A percentile compares a stretch with the other conserved stretches of the same genome.
Conservation (phyloP, 495 filamentous ascomycete species). For the Penicillium psychrofluorescens region DNA sequence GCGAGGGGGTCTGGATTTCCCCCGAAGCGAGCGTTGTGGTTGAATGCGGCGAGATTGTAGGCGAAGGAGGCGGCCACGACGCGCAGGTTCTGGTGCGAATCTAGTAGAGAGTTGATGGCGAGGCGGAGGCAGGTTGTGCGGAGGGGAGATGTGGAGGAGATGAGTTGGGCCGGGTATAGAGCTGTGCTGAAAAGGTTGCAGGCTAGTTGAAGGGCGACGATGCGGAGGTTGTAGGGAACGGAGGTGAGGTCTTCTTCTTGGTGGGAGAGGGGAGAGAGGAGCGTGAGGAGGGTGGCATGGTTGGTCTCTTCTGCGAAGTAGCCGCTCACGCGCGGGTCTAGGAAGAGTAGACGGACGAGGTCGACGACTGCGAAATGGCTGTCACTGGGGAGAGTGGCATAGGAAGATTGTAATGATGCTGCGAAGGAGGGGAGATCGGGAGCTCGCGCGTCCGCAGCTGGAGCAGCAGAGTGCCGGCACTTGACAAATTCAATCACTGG, state of each 20-base stretch:
- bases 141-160: constrained; percentile 23
- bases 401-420: constrained; percentile 21
- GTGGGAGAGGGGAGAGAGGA: constrained; percentile 50
- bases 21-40: constrained; percentile 55
- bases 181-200: constrained; percentile 57
- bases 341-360: constrained; percentile 66
- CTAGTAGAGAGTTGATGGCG: constrained; percentile 47
- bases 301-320: constrained; percentile 72
- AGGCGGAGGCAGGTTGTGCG: constrained; percentile 32
- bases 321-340: constrained; percentile 78
- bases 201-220: constrained; percentile 64
- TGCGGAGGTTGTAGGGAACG: constrained; percentile 71
- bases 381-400: constrained; percentile 22
- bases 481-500: constrained; percentile 61
- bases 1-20: constrained; percentile 51
- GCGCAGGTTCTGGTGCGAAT: constrained; percentile 47
- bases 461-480: constrained; percentile 12
- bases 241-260: constrained; percentile 41
- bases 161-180: constrained; percentile 40
- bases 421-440: constrained; percentile 43
- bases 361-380: constrained; percentile 75
- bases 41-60: constrained; percentile 70
- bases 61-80: constrained; percentile 76
- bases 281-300: constrained; percentile 53
- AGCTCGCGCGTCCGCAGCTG: constrained; percentile 40